Evolutionary conservation across 2,329 filamentous ascomycete species (phyloP).

Genomic region (Colletotrichum brevisporum): DNA sequence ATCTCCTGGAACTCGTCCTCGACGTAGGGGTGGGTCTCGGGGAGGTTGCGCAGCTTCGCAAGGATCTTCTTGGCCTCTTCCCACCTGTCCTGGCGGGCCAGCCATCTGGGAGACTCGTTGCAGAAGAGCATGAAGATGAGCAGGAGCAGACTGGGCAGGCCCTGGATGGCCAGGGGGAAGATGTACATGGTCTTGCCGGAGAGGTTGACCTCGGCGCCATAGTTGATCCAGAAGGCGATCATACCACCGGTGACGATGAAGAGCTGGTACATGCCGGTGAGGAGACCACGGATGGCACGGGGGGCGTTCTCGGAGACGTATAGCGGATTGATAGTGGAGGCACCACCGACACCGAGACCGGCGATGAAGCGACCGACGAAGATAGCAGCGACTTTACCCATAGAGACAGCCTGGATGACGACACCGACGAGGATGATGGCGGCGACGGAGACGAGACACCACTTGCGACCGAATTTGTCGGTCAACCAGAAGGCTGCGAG

Average conservation of each 20-base stretch:
- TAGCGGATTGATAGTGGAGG: slow-evolving; percentile 59
- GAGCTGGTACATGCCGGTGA: slow-evolving; percentile 62
- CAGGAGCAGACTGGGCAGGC: slow-evolving; percentile 72
- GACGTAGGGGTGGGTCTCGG: slow-evolving; percentile 66
- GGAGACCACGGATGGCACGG: slow-evolving; percentile 58
- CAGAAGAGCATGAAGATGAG: slow-evolving; percentile 73
- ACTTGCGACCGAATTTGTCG: slow-evolving; percentile 57
- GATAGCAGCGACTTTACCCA: slow-evolving; percentile 70
- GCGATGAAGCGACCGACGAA: slow-evolving; percentile 73
- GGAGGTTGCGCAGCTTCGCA: slow-evolving; percentile 68
- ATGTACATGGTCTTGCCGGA: slow-evolving; percentile 41
- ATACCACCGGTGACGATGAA: slow-evolving; percentile 61
- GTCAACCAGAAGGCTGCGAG: slow-evolving; percentile 53
- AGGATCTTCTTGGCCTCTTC: slow-evolving; percentile 71
- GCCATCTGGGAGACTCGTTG: slow-evolving; percentile 75
- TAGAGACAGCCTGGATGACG: slow-evolving; percentile 71
- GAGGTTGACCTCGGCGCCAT: slow-evolving; percentile 59
- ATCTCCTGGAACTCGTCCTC: slow-evolving; percentile 70
- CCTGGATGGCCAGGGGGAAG: slow-evolving; percentile 74
- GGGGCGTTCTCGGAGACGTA: slow-evolving; percentile 62
- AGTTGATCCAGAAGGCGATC: slow-evolving; percentile 66
- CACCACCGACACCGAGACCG: slow-evolving; percentile 60
- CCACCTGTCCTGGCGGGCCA: slow-evolving; percentile 75
- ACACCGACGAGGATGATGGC: slow-evolving; percentile 70
- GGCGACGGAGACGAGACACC: slow-evolving; percentile 67